Base-by-base conservation (phyloP, 2,329 filamentous ascomycete genomes). In the Fusarium praegraminearum region DNA sequence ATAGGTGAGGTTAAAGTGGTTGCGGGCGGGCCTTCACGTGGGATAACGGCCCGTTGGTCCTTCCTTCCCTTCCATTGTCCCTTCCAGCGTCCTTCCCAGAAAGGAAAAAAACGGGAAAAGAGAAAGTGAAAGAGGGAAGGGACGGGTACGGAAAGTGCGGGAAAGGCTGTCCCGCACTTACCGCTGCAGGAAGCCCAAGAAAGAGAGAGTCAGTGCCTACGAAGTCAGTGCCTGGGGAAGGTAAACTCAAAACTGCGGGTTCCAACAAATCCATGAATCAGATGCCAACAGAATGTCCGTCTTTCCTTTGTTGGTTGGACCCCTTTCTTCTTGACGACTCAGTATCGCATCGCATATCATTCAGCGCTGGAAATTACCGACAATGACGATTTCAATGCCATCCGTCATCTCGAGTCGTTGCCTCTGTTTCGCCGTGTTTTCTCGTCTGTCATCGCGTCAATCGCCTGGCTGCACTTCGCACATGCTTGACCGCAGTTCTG, bases 191-290 rank as follows among this genome's bases (percentile, higher is more conserved):
- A 13, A 28, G 44, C 38, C 26, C 20, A 20, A 38, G 20, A 43
- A 30, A 30, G 47, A 51, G 32, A 26, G 33, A 52, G 49, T 52
- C 49, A 30, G 35, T 30, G 49, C 49, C 28, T 52, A 26, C 24
- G 24, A 28, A 38, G 47, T 51, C 47, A 51, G 32, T 51, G 32
- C 47, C 22, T 40, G 47, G 47, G 24, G 53, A 63, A 51, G 57
- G 46, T 41, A 61, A 74, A 65, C 70, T 69, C 54, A 70, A 71
- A 72, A 46, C 28, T 62, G 62, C 57, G 68, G 62, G 62, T 45
- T 35, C 20, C 28, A 43, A 35, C 33, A 28, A 63, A 47, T 49
- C 49, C 56, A 47, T 67, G 54, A 57, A 69, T 65, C 54, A 68
- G 57, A 53, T 35, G 55, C 20, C 52, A 65, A 62, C 57, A 57